phyloP scores from a whole-genome alignment of 2,329 filamentous ascomycete genomes.

The Hypoxylon sp. region DNA sequence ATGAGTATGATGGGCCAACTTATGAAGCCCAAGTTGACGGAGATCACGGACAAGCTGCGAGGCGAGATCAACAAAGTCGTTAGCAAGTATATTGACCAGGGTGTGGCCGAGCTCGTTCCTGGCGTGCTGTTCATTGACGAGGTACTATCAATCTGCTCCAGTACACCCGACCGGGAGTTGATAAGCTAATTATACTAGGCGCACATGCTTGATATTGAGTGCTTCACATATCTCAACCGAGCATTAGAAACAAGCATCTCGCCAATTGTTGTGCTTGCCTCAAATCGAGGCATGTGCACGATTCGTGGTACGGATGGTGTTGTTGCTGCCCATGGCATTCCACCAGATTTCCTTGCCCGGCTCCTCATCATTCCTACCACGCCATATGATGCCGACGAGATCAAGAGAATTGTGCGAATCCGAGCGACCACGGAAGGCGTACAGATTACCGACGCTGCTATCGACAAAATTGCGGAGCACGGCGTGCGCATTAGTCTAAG shows the following conservation, averaged over 20 bases:
- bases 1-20: constrained; percentile 99
- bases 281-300: constrained; percentile 93
- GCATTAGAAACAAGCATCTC: constrained; percentile 96
- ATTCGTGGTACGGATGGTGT: constrained; percentile 89
- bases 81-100: constrained; percentile 98
- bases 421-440: constrained; percentile 87
- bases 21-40: constrained; percentile 99
- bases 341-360: constrained; percentile 91
- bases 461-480: constrained; percentile 88
- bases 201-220: constrained; percentile 99
- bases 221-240: constrained; percentile 98
- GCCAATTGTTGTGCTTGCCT: constrained; percentile 96
- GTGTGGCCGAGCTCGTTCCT: constrained; percentile 96
- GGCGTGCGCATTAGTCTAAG: constrained; percentile 91
- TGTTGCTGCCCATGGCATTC: constrained; percentile 91
- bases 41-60: constrained; percentile 97
- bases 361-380: constrained; percentile 97
- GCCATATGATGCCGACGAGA: constrained; percentile 88
- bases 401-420: constrained; percentile 90
- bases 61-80: constrained; percentile 99
- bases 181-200: constrained; percentile 69
- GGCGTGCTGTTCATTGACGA: constrained; percentile 99
- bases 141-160: constrained; percentile 66
- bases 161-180: constrained; percentile 4
- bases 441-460: constrained; percentile 82